These are phyloP conservation scores for Rhododendron mucronatum DNA, from an alignment of 148 eudicot genomes.

Conservation along the genomic window DNA sequence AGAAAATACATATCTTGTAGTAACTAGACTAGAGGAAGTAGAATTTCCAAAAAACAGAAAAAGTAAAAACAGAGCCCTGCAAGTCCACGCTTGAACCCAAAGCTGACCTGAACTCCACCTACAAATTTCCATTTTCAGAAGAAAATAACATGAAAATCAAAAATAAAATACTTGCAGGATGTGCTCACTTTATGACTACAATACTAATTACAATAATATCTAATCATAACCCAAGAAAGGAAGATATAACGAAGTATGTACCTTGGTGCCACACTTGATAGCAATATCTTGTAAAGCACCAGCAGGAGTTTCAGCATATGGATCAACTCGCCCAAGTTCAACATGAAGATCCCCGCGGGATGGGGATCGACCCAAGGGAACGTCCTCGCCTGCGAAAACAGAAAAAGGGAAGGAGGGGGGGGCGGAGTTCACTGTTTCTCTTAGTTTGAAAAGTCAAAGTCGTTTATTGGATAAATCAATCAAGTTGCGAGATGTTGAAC, in stretches of 20 bases:
- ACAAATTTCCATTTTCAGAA: slow-evolving; percentile 9
- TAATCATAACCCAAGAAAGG: neutral
- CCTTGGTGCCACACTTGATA: slow-evolving; percentile 80
- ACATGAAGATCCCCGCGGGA: slow-evolving; percentile 56
- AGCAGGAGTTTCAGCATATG: slow-evolving; percentile 49
- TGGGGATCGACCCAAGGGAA: slow-evolving; percentile 43
- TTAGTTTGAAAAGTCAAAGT: neutral
- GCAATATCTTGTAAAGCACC: slow-evolving; percentile 88
- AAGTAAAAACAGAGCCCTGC: slow-evolving; percentile 37
- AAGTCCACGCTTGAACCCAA: slow-evolving; percentile 50
- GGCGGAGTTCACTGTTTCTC: no score
- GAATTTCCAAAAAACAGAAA: neutral
- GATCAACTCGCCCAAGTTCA: slow-evolving; percentile 43
- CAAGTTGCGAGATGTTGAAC: neutral
- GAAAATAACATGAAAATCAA: neutral
- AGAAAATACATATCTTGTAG: neutral
- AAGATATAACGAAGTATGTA: slow-evolving; percentile 16
- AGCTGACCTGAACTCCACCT: slow-evolving; percentile 73
- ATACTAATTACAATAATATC: neutral
- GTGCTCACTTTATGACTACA: neutral
- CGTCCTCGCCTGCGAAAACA: slow-evolving; percentile 53
- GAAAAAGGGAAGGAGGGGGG: neutral
- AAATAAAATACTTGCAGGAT: neutral
- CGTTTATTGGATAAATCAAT: neutral
- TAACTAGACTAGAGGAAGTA: neutral